These are phyloP conservation scores for sweet orange (Citrus sinensis) DNA, from an alignment of 345 rosid genomes.

Conservation along the genomic window DVS_A1.0 CM039165.1:6455501-6456000, in stretches of 20 bases:
- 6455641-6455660: constrained; percentile 70
- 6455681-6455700: background rate
- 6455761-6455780: background rate
- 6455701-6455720: background rate
- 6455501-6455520: constrained; percentile 63
- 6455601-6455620: constrained; percentile 72
- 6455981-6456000: background rate
- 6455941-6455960: background rate
- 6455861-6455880: background rate
- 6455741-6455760: background rate
- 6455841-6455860: background rate
- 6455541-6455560: constrained; percentile 29
- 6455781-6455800: background rate
- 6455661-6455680: constrained; percentile 75
- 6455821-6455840: background rate
- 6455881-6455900: background rate
- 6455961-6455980: background rate
- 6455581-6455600: constrained; percentile 66
- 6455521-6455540: constrained; percentile 25
- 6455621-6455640: constrained; percentile 82
- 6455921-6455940: background rate
- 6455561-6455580: constrained; percentile 38
- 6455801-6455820: background rate
- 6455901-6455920: background rate
- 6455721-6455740: background rate